Evolutionary conservation across 139 green algal genomes (phyloP), one percentile per base, ranked within the genome.

Genomic region (Ettlia oleoabundans): DNA sequence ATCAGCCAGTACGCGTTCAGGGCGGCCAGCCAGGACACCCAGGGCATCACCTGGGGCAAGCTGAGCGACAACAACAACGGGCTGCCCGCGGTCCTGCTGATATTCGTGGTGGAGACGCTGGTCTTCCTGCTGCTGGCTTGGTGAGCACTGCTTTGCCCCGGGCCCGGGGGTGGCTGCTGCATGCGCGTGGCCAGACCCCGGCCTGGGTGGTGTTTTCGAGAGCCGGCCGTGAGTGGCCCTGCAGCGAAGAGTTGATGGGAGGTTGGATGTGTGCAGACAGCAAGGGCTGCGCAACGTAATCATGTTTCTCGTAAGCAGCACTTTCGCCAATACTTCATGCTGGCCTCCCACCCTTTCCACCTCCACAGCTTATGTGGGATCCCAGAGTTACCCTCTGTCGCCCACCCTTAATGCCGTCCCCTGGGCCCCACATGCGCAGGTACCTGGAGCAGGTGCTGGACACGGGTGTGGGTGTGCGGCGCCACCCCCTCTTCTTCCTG

Each of bases 401-500:
- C 19, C 40, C 62, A 68, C 30, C 30, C 42, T 4, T 53, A n/a
- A n/a, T n/a, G n/a, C n/a, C n/a, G n/a, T n/a, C n/a, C n/a, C n/a
- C n/a, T n/a, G n/a, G n/a, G n/a, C n/a, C n/a, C n/a, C 40, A 38
- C 7, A 1, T 35, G 1, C 5, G 51, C 68, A 84, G 79, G 79
- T 96, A 96, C 82, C 83, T 96, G 33, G 92, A 96, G 68, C 90
- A 96, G 82, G 91, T 98, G 51, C 35, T 96, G 66, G 71, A 82
- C 40, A 88, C 61, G 10, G 91, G 93, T 42, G 92, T 90, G 19
- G 96, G 96, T 55, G 90, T 97, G 40, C 84, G 85, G 0, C 88
- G 89, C 40, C 93, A 96, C 84, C 94, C 93, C 24, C 93, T 98
- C 43, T 98, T 96, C 90, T 98, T 98, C 93, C 82, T 98, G n/a